phyloP scores from a whole-genome alignment of 768 basidiomycete genomes.

The Tulasnella sp. region DNA sequence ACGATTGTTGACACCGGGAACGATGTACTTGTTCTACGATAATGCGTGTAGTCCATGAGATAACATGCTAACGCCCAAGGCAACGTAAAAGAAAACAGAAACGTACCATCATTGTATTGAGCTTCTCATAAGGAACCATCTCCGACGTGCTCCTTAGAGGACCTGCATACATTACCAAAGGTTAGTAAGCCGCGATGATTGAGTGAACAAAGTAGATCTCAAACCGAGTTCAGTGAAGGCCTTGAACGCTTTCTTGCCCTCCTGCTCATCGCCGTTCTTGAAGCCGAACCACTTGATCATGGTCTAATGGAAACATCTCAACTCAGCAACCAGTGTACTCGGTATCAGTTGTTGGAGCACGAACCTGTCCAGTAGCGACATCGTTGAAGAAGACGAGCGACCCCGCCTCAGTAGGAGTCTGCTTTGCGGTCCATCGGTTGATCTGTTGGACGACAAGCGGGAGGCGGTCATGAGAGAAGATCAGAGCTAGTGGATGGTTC shows the following conservation, averaged over 20 bases:
- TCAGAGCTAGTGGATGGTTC: conserved; percentile 1
- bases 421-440: conserved; percentile 8
- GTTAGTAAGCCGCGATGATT: too few relatives aligned
- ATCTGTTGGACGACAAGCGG: conserved; percentile 11
- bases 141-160: conserved; percentile 6
- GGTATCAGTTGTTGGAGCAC: neutral
- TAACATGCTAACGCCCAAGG: too few relatives aligned
- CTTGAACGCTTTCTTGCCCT: conserved; percentile 11
- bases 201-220: too few relatives aligned
- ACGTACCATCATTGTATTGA: conserved; percentile 13
- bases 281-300: neutral
- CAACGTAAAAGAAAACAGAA: too few relatives aligned
- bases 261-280: neutral
- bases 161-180: neutral
- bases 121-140: conserved; percentile 13
- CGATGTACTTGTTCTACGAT: conserved; percentile 6
- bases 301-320: too few relatives aligned
- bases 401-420: conserved; percentile 10
- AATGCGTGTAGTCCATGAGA: too few relatives aligned
- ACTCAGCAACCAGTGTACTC: too few relatives aligned
- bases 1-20: neutral
- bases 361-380: neutral
- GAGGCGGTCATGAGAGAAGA: neutral
- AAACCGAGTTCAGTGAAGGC: conserved; percentile 11
- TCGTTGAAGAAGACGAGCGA: conserved; percentile 1